These are phyloP conservation scores for Senna tora DNA, from an alignment of 306 rosid genomes.

Conservation along the genomic window DNA sequence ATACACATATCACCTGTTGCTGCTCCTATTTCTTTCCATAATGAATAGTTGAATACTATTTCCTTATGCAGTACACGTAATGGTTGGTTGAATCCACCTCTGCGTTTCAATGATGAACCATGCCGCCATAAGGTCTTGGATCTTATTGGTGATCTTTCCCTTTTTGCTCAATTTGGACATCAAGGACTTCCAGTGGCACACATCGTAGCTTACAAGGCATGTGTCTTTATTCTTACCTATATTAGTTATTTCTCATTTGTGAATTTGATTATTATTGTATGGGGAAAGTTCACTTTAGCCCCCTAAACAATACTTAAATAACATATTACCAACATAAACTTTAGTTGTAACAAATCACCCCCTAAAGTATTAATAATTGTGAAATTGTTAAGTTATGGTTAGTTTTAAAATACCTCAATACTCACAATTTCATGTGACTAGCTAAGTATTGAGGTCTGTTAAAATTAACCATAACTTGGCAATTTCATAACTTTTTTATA, in stretches of 20 bases:
- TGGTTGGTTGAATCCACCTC: constrained; percentile 94
- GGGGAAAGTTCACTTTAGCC: no score
- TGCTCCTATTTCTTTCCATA: constrained; percentile 13
- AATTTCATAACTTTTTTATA: no score
- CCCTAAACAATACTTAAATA: no score
- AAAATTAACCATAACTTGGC: no score
- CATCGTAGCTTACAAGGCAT: constrained; percentile 75
- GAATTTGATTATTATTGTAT: constrained; percentile 20
- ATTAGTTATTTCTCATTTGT: constrained; percentile 10
- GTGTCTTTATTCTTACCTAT: constrained; percentile 7
- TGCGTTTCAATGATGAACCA: constrained; percentile 81
- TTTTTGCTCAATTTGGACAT: constrained; percentile 75
- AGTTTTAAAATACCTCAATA: no score
- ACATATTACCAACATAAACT: no score
- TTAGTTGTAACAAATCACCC: no score
- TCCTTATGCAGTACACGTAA: constrained; percentile 55
- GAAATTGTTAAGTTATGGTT: no score
- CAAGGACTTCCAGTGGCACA: constrained; percentile 96
- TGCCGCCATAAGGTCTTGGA: constrained; percentile 91
- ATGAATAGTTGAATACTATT: constrained; percentile 20
- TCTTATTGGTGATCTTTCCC: constrained; percentile 90
- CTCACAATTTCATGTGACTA: no score
- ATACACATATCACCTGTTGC: constrained; percentile 11
- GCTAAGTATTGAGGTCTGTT: no score
- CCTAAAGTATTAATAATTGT: no score